These are phyloP conservation scores for Golubevia sp. DNA, from an alignment of 1,284 basidiomycete species.

Conservation along the genomic window DNA sequence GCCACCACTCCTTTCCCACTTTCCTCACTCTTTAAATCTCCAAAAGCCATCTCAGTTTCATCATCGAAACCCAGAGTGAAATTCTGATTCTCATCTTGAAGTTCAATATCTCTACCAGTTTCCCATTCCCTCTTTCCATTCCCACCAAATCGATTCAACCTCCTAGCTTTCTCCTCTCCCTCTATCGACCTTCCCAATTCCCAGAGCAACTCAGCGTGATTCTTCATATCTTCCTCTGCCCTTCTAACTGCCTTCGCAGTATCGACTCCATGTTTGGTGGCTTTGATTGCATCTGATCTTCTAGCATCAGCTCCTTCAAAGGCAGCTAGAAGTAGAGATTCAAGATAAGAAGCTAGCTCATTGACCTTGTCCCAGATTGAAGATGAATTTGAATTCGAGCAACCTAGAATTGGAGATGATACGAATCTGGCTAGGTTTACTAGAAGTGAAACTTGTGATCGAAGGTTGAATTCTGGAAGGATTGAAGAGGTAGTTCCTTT, in stretches of 20 bases:
- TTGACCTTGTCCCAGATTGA: background rate
- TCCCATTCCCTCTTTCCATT: background rate
- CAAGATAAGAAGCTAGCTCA: conserved; percentile 21
- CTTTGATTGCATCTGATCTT: conserved; percentile 1
- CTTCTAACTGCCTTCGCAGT: background rate
- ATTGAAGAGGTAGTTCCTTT: too few relatives aligned
- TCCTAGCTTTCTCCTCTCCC: background rate
- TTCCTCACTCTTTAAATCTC: background rate
- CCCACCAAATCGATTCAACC: background rate
- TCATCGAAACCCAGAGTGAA: background rate
- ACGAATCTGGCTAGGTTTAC: conserved; percentile 32
- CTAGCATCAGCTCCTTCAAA: conserved; percentile 39
- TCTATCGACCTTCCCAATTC: conserved; percentile 2
- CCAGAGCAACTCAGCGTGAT: conserved; percentile 12
- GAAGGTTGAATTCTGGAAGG: background rate
- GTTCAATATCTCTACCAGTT: background rate
- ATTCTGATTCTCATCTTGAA: background rate
- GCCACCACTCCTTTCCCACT: background rate
- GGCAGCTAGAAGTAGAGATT: conserved; percentile 25
- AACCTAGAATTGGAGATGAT: conserved; percentile 5
- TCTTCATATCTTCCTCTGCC: conserved; percentile 12
- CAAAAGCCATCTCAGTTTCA: background rate
- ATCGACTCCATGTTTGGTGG: background rate
- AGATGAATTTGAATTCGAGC: background rate
- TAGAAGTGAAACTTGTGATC: conserved; percentile 6